A percentile compares a stretch with the other conserved stretches of the same genome.
phyloP scores from a whole-genome alignment of 1,284 basidiomycete genomes.

The Ceratobasidium papillatum region DNA sequence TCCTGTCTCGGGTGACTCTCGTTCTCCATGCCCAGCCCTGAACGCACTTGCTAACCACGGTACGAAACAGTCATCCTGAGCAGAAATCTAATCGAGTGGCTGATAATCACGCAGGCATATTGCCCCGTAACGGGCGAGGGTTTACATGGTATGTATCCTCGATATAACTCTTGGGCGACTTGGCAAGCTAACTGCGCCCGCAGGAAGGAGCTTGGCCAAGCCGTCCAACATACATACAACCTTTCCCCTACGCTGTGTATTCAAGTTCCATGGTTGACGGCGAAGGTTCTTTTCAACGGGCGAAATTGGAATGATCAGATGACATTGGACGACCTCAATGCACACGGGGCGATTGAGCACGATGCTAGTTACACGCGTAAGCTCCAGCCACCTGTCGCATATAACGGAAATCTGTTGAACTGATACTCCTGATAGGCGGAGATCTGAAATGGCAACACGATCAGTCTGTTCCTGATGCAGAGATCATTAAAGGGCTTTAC shows the following conservation, averaged over 20 bases:
- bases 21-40: slow-evolving; percentile 36
- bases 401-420: background rate
- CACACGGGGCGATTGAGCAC: slow-evolving; percentile 40
- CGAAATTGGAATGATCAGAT: slow-evolving; percentile 29
- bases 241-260: slow-evolving; percentile 41
- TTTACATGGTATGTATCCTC: slow-evolving; percentile 28
- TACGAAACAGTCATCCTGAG: background rate
- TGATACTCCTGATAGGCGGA: slow-evolving; percentile 5
- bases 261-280: slow-evolving; percentile 35
- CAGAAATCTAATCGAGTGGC: too few relatives aligned
- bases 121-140: slow-evolving; percentile 39
- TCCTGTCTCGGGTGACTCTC: slow-evolving; percentile 25
- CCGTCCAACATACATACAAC: slow-evolving; percentile 39
- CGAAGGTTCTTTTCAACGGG: slow-evolving; percentile 35
- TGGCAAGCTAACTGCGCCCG: background rate
- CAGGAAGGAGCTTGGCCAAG: slow-evolving; percentile 37
- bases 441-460: slow-evolving; percentile 32
- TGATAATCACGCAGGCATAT: slow-evolving; percentile 5
- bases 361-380: slow-evolving; percentile 35
- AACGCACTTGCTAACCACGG: slow-evolving; percentile 41
- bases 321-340: slow-evolving; percentile 40
- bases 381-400: background rate
- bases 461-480: background rate
- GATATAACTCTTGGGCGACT: background rate
- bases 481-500: slow-evolving; percentile 25